phyloP scores from a whole-genome alignment of 768 basidiomycete species.

The Tulasnella sp. region DNA sequence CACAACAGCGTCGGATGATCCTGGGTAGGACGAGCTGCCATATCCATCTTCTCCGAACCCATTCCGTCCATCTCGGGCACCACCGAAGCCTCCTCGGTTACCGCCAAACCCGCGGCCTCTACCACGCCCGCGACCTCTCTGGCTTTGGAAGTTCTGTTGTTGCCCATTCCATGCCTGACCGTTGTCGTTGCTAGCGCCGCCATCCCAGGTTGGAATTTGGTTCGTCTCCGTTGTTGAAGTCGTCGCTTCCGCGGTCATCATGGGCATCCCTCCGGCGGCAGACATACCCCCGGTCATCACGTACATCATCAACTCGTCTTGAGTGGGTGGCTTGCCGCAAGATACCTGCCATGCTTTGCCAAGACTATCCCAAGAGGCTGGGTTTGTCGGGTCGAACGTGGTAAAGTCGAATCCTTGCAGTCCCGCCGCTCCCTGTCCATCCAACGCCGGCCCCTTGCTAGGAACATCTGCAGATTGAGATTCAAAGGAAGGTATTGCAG shows the following conservation, averaged over 20 bases:
- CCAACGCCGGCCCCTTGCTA: background rate
- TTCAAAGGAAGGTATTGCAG: background rate
- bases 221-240: constrained; percentile 25
- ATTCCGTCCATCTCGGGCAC: constrained; percentile 33
- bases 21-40: constrained; percentile 29
- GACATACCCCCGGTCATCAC: constrained; percentile 29
- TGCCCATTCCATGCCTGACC: background rate
- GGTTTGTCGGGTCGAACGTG: constrained; percentile 64
- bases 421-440: constrained; percentile 30
- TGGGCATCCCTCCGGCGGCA: constrained; percentile 4
- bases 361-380: constrained; percentile 72
- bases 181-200: background rate
- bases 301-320: constrained; percentile 71
- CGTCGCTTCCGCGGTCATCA: constrained; percentile 32
- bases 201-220: background rate
- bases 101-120: background rate
- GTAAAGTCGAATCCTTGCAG: constrained; percentile 62
- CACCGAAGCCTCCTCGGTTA: constrained; percentile 21
- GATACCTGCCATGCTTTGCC: constrained; percentile 70
- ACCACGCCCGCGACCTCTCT: background rate
- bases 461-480: background rate
- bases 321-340: constrained; percentile 58
- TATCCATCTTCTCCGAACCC: constrained; percentile 30
- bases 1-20: constrained; percentile 33
- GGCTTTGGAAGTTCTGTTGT: background rate